Conservation (phyloP, 345 rosid species). For the Populus ilicifolia region DNA sequence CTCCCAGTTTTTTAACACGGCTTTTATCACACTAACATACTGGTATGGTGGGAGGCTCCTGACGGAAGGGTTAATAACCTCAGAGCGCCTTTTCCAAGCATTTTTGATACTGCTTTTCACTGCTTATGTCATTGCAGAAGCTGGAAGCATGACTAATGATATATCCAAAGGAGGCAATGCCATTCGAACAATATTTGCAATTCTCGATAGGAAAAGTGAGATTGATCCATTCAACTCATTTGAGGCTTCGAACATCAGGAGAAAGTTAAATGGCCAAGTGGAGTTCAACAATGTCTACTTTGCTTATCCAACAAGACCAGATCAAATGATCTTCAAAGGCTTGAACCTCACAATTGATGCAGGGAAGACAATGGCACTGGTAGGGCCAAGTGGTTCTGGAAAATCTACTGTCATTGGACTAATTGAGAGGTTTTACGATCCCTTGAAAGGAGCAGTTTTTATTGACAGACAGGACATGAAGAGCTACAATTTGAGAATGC, state of each 20-base stretch:
- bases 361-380: neutral
- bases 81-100: constrained; percentile 38
- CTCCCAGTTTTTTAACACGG: constrained; percentile 45
- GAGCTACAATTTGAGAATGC: neutral
- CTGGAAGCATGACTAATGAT: constrained; percentile 51
- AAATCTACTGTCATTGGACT: neutral
- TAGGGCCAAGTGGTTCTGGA: constrained; percentile 4
- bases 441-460: neutral
- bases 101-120: constrained; percentile 50
- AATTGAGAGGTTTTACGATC: neutral
- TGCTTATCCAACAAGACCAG: neutral
- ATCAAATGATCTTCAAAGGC: neutral
- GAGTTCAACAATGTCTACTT: constrained; percentile 20
- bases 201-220: constrained; percentile 32
- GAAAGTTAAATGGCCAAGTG: constrained; percentile 24
- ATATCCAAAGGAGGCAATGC: constrained; percentile 40
- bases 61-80: constrained; percentile 27
- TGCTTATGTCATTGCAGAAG: constrained; percentile 44
- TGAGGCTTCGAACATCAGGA: constrained; percentile 14
- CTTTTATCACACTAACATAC: constrained; percentile 33
- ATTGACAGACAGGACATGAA: neutral
- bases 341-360: neutral
- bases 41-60: constrained; percentile 53
- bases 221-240: constrained; percentile 35
- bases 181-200: constrained; percentile 30